Evolutionary conservation across 768 basidiomycete species (phyloP), one percentile per base, ranked within the genome.

Genomic region (Mycena galericulata): DNA sequence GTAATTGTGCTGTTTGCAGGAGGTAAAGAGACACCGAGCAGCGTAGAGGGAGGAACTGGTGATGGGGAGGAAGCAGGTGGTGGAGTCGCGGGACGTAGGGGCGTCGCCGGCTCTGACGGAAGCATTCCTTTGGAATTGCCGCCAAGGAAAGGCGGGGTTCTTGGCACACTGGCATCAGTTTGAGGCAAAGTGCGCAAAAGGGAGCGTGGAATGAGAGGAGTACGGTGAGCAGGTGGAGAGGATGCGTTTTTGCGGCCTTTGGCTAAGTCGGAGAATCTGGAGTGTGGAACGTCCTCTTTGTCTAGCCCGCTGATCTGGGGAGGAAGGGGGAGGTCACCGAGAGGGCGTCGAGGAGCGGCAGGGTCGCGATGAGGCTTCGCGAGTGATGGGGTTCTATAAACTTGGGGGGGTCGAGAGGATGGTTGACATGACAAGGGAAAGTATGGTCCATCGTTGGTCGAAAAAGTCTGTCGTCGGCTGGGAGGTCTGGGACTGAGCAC

Each of bases 271-370:
- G 50, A 58, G 18, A 24, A 47, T 49, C 34, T 43, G 24, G 15
- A 30, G 26, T 41, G 38, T 7, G 49, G 24, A n/a, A 45, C 12
- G 14, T 59, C 56, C 32, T 41, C 24, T 17, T 17, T 9, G 14
- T 34, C 26, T 47, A 22, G n/a, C 9, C 53, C 40, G 7, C 4
- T 9, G 30, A 47, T 36, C 36, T 68, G 12, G 26, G 20, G 45
- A 46, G 62, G 63, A 62, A 74, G 17, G 43, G 65, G 62, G 2
- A 72, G 60, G 34, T 74, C 73, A 51, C 66, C 71, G 10, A 74
- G 68, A 11, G 71, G 71, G 62, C 68, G 73, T 18, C 73, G 71
- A 29, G 68, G 73, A 38, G 30, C 46, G 17, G 57, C 59, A 24
- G 55, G 50, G n/a, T 61, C 57, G 17, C 50, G 68, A 22, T 14